Conservation (phyloP, 805 yeast species). For the Candida vaughaniae region DNA sequence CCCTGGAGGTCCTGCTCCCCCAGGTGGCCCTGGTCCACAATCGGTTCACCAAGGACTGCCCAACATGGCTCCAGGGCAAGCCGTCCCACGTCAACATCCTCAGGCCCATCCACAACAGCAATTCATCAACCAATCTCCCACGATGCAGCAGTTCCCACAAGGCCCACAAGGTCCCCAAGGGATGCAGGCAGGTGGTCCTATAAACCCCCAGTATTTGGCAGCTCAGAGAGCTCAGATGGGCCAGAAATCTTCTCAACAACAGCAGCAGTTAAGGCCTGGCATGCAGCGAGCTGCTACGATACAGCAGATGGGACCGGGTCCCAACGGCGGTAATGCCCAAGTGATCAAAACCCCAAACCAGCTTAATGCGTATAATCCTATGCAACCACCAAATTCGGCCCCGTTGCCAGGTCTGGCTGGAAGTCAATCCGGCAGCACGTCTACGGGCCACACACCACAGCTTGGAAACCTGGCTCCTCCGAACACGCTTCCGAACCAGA, state of each 20-base stretch:
- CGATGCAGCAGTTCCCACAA: constrained; percentile 6
- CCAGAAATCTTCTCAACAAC: constrained; percentile 9
- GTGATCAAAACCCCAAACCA: constrained; percentile 10
- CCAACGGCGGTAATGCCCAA: too few relatives aligned
- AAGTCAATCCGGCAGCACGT: constrained; percentile 16
- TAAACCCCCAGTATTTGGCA: not conserved
- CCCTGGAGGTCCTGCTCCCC: too few relatives aligned
- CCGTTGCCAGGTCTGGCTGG: constrained; percentile 18
- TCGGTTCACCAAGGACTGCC: constrained; percentile 6
- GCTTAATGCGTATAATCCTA: constrained; percentile 5
- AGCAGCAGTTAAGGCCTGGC: constrained; percentile 14
- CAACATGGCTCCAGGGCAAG: not conserved
- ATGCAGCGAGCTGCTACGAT: constrained; percentile 21
- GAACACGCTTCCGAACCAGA: not conserved
- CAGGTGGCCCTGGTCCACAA: constrained; percentile 9
- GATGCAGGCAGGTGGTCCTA: not conserved
- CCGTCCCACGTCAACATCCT: not conserved
- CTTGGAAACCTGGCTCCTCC: constrained; percentile 26
- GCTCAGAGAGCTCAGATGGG: constrained; percentile 1
- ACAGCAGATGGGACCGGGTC: constrained; percentile 17
- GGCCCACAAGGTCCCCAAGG: not conserved
- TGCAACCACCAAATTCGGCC: constrained; percentile 23
- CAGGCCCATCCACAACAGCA: not conserved
- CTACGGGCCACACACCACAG: constrained; percentile 32
- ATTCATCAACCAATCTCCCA: not conserved